Conservation (phyloP, 805 yeast species). For the Jamesozyma gamospora region DNA sequence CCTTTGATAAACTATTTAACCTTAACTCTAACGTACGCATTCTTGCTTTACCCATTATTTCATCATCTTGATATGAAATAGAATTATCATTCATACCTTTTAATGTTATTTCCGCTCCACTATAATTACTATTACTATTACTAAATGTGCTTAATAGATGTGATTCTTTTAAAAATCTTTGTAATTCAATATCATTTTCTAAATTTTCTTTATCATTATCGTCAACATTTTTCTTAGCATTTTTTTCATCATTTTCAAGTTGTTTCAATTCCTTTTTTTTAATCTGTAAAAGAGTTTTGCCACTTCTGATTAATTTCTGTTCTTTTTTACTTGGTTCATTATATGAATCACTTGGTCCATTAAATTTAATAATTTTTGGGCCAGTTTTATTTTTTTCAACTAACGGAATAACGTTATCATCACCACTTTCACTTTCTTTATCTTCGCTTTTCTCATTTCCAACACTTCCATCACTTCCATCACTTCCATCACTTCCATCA, state of each 20-base stretch:
- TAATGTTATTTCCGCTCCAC: constrained; percentile 62
- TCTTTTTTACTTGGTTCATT: constrained; percentile 37
- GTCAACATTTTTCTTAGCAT: constrained; percentile 16
- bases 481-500: constrained; percentile 2
- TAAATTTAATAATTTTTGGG: constrained; percentile 23
- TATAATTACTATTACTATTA: constrained; percentile 22
- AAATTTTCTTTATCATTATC: constrained; percentile 42
- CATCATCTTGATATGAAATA: constrained; percentile 31
- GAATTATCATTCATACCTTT: constrained; percentile 34
- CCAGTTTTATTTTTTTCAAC: background rate
- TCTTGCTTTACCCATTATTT: constrained; percentile 60
- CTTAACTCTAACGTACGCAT: constrained; percentile 53
- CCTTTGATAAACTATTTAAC: constrained; percentile 38
- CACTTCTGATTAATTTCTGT: constrained; percentile 44
- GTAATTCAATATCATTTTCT: constrained; percentile 63
- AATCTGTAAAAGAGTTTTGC: constrained; percentile 39
- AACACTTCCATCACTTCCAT: too few species aligned
- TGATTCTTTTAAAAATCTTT: constrained; percentile 59
- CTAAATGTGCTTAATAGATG: constrained; percentile 44
- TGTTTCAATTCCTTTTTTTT: constrained; percentile 20
- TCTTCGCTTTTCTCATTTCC: background rate
- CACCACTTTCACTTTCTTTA: constrained; percentile 3
- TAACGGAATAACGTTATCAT: constrained; percentile 9
- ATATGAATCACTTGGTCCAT: constrained; percentile 17
- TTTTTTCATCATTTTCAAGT: constrained; percentile 21